Conservation (phyloP, 2,329 filamentous ascomycete genomes). For the Nemania sp. region DNA sequence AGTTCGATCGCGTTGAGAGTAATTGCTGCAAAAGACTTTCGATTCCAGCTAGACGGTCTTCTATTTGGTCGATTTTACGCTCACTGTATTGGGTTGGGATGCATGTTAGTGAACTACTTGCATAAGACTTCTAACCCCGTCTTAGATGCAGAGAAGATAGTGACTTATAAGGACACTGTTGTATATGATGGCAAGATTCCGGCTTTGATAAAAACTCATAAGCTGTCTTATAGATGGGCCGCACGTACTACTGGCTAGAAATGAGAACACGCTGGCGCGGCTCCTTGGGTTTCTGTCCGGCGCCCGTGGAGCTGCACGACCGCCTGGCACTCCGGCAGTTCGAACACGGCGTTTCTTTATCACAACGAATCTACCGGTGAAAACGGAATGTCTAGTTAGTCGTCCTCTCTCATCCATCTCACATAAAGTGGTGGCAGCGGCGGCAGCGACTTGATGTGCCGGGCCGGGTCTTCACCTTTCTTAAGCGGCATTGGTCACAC, state of each 20-base stretch:
- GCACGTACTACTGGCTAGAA: constrained; percentile 61
- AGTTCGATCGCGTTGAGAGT: constrained; percentile 6
- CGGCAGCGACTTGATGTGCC: background rate
- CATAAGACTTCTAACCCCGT: background rate
- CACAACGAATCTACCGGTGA: constrained; percentile 56
- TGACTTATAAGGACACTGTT: background rate
- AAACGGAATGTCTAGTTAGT: background rate
- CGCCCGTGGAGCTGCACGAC: constrained; percentile 57
- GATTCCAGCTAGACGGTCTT: constrained; percentile 44
- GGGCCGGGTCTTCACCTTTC: constrained; percentile 38
- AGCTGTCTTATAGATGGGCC: background rate
- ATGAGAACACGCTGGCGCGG: constrained; percentile 60
- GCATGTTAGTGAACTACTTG: background rate
- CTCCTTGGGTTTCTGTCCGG: constrained; percentile 58
- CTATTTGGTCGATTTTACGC: constrained; percentile 52
- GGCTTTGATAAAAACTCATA: background rate
- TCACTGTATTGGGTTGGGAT: constrained; percentile 44
- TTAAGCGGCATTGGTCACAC: constrained; percentile 46
- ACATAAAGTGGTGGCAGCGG: background rate
- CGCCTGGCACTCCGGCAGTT: constrained; percentile 59
- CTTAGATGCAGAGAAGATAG: no score
- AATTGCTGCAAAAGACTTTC: constrained; percentile 44
- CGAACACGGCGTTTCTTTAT: constrained; percentile 61
- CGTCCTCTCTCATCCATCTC: background rate
- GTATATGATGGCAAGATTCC: background rate